Base-by-base conservation (phyloP, 495 filamentous ascomycete species). In the Hyaloscypha variabilis region DNA sequence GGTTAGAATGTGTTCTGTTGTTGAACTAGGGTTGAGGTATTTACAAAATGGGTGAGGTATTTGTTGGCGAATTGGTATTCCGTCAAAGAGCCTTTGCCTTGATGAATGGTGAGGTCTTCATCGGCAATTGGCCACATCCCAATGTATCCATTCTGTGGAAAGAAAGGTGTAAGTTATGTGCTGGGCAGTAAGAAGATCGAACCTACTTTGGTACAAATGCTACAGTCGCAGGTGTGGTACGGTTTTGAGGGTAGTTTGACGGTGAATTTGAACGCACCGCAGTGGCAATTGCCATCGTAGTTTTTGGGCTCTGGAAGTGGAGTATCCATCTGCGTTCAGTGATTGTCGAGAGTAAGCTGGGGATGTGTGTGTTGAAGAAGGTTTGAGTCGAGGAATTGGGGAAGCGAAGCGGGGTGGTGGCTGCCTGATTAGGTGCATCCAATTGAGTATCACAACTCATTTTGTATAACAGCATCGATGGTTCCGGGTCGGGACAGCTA, bases 231-330 rank as follows among this genome's bases (percentile, higher is more conserved):
- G 13, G 29, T 59, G 13, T 30, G 24, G n/a, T 46, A 60, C 25
- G 8, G 39, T 17, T 21, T 14, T 17, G 34, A 13, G 23, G 63
- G 67, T 8, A 63, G 36, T 10, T 63, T 51, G 10, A 66, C n/a
- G 19, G 46, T 54, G 54, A 66, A 69, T 63, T 59, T 66, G 58
- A 69, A 62, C 14, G 23, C 17, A 2, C 67, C 64, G 54, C 67
- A 69, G 30, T 69, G 67, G 42, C 67, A 69, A 39, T 67, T 69
- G 14, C 67, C 67, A 59, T 58, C n/a, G 39, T 69, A 69, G 23
- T 19, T 26, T 42, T 66, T 66, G 34, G 64, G 14, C 21, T 63
- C 23, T 25, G 63, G 24, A 14, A 14, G 10, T 46, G 5, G 42
- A 21, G 39, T 34, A 11, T 54, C 21, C 51, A 54, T 54, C 26